These are phyloP conservation scores for Tetrastigma voinierianum DNA, from an alignment of 164 flowering plant species.

Conservation along the genomic window DNA sequence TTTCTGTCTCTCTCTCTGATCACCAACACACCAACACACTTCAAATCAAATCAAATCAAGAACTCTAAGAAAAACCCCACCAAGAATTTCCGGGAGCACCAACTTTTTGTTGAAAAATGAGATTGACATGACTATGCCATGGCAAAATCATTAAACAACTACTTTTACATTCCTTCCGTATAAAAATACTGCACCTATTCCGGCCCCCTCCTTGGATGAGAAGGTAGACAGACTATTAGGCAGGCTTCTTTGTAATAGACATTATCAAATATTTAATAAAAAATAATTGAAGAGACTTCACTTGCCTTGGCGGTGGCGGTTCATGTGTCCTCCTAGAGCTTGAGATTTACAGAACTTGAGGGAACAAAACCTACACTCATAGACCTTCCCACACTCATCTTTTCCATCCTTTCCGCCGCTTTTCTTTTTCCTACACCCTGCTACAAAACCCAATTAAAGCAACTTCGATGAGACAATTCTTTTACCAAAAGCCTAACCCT, in stretches of 20 bases:
- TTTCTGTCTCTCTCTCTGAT: constrained; percentile 95
- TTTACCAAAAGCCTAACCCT: constrained; percentile 7
- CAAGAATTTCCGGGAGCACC: constrained; percentile 23
- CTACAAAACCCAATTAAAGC: constrained; percentile 30
- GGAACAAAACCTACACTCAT: constrained; percentile 97
- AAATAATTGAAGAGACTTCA: too few species aligned
- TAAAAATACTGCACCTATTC: too few species aligned
- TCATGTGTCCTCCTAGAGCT: constrained; percentile 99
- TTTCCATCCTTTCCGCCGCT: constrained; percentile 57
- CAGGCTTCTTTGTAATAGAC: too few species aligned
- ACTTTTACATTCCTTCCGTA: background rate
- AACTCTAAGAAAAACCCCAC: background rate
- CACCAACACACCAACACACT: constrained; percentile 25
- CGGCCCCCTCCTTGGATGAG: too few species aligned
- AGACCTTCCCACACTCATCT: constrained; percentile 81
- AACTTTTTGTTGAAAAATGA: constrained; percentile 14
- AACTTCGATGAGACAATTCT: constrained; percentile 34
- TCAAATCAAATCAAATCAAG: constrained; percentile 28
- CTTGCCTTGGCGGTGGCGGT: constrained; percentile 99
- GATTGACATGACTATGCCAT: constrained; percentile 22
- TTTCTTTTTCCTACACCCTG: constrained; percentile 67
- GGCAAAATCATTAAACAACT: constrained; percentile 10
- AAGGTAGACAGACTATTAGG: too few species aligned
- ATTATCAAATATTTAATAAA: background rate
- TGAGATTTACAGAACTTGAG: constrained; percentile 99